Conservation (phyloP, 2,329 filamentous ascomycete species). For the Aspergillus ruber region DNA sequence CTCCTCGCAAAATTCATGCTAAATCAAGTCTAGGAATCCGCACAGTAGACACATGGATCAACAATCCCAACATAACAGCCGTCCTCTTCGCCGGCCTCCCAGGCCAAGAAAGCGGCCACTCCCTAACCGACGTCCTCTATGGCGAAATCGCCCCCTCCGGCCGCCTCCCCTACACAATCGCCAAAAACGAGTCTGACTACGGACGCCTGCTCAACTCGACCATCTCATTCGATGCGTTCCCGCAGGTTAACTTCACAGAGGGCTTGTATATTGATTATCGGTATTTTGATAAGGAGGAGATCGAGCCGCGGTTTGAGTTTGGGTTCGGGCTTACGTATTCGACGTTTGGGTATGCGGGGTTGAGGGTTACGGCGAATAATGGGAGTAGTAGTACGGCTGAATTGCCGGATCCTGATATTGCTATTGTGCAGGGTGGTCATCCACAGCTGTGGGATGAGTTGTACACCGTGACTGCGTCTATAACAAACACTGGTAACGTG, state of each 20-base stretch:
- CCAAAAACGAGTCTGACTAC: slow-evolving; percentile 61
- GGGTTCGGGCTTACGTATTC: slow-evolving; percentile 69
- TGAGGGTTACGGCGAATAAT: slow-evolving; percentile 49
- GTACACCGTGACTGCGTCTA: slow-evolving; percentile 46
- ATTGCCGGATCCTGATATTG: slow-evolving; percentile 28
- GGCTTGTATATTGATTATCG: slow-evolving; percentile 17
- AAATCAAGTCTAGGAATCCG: background rate
- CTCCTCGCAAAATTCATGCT: background rate
- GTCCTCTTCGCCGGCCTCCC: slow-evolving; percentile 79
- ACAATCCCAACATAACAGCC: slow-evolving; percentile 72
- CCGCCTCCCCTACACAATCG: slow-evolving; percentile 77
- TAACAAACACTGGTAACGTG: slow-evolving; percentile 65
- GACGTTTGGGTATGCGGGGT: slow-evolving; percentile 59
- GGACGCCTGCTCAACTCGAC: slow-evolving; percentile 6
- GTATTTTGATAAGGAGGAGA: slow-evolving; percentile 16
- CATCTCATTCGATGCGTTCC: slow-evolving; percentile 1
- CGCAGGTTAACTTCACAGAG: slow-evolving; percentile 12
- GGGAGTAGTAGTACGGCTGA: slow-evolving; percentile 35
- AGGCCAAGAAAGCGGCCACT: slow-evolving; percentile 76
- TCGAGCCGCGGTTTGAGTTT: slow-evolving; percentile 14
- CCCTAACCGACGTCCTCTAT: slow-evolving; percentile 73
- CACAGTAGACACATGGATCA: slow-evolving; percentile 8
- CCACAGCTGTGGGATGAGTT: slow-evolving; percentile 15
- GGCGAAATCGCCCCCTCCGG: slow-evolving; percentile 71
- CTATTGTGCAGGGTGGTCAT: slow-evolving; percentile 32